Base-by-base conservation (phyloP, 306 rosid species). In the Quercus wislizeni region DNA sequence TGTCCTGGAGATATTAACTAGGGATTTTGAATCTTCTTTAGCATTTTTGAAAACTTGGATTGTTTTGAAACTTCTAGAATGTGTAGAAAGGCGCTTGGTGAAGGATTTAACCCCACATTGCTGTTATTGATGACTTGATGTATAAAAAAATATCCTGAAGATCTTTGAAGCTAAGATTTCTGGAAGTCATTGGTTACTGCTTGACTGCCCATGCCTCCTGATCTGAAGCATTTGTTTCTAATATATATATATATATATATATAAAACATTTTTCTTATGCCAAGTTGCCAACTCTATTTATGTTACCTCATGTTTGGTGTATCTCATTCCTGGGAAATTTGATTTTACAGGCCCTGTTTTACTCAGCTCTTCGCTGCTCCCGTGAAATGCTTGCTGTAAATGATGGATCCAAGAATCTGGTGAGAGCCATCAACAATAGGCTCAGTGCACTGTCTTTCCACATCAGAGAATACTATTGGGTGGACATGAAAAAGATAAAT, bases 381-480 rank as follows among this genome's bases (percentile, higher is more conserved):
- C 91, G 93, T 4, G 99, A 95, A 83, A 89, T 95, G 93, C 80
- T 93, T 74, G 51, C 83, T 4, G 77, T 79, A 70, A 86, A 89
- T 55, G 97, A 93, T 28, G 90, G 88, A 33, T 88, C 96, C 65
- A 80, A 88, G 75, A 88, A 83, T 86, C 81, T 95, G 81, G 85
- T 89, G 73, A 87, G 89, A 82, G 96, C 96, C 76, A 89, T 93
- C 74, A 91, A 89, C 90, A 90, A 89, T 76, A 89, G 99, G 81
- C 96, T 93, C 38, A 95, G 96, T 69, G 98, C 97, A 74, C 75
- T 95, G 75, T 88, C 92, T 21, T 95, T 91, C 88, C 99, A 95
- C 82, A 91, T 95, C 64, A 89, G 99, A 87, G 99, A 95, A 78
- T 92, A 95, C 51, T 93, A 95, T 75, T 95, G 98, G 98, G 83